Base-by-base conservation (phyloP, 768 basidiomycete species). In the Rhodotorula graminis region DNA sequence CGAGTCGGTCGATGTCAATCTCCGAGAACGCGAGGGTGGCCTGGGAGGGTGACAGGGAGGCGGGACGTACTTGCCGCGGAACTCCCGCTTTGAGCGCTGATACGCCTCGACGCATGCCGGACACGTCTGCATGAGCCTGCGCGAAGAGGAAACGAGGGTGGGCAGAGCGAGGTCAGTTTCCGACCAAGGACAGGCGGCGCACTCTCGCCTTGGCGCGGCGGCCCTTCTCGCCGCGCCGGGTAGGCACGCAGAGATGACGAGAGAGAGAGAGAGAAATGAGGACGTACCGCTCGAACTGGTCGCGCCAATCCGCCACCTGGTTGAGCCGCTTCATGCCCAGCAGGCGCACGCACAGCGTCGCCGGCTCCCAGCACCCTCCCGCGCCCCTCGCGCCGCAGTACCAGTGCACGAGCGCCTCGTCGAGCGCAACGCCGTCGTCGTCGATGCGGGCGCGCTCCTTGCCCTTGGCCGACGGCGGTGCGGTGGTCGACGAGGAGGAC, bases 341-440 rank as follows among this genome's bases (percentile, higher is more conserved):
- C 52, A 96, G 81, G 63, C 92, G 86, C 50, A 95, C 83, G 61
- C 91, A 84, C 81, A 93, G 96, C 0, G 87, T 88, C 0, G 93
- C 91, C 3, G 88, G 86, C 69, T 87, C 88, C 70, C 70, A 72
- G 16, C 85, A 80, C 0, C 86, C 87, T 47, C 86, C 82, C 16
- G 84, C 79, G 46, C 85, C 82, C 8, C 88, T 88, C 50, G 85
- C 84, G 42, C 82, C 80, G 80, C 93, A 96, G 80, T 90, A 94
- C 91, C 92, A 94, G 77, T 96, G 93, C 10, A 75, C 74, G 12
- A 69, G 19, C 19, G 49, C 49, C 19, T 42, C 47, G 6, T 59
- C 69, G 15, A 40, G 53, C 7, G 50, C 62, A 2, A 65, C 58
- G 31, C 59, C 64, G 52, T 61, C 53, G 3, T 70, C 52, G 46